Evolutionary conservation across 495 filamentous ascomycete species (phyloP), one percentile per base, ranked within the genome.

Genomic region (Neurospora sp.): DNA sequence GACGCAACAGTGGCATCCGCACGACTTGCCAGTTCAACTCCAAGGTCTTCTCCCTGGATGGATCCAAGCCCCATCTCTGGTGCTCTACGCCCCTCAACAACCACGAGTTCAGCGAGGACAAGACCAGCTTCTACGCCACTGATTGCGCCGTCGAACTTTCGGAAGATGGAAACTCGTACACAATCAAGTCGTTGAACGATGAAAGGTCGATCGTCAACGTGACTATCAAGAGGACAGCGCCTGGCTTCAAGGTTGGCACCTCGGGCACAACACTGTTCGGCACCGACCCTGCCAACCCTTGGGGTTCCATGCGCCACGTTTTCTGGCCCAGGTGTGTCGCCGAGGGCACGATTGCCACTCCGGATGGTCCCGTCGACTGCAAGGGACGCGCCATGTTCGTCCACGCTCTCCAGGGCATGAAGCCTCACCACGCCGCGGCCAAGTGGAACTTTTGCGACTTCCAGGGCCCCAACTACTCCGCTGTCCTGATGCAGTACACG

Each of bases 381-480:
- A 90, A 88, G 71, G 96, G 96, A 53, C 88, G 84, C 73, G 94
- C 89, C 35, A 82, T 96, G 74, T 92, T 94, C 81, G 84, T 89
- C 75, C 90, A 93, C 80, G 94, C 93, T 40, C 84, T 98, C 46
- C 96, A 99, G 81, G 96, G 94, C 75, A 98, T 98, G 96, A 99
- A 98, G 86, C 96, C 96, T 16, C 96, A 99, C 80, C 96, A 98
- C 82, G 94, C 94, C 48, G 96, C 94, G 72, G 90, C 94, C 20
- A 91, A 88, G 74, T 99, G 96, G 96, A 97, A 94, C 80, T 98
- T 98, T 81, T 82, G 88, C 80, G 89, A 94, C 82, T 98, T 97
- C 85, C 94, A 98, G 79, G 91, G 91, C 5, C 92, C 93, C 10
- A 93, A 85, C 7, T 91, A 91, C 82, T 94, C 94, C 16, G 95